These are phyloP conservation scores for Coemansia sp. DNA, from an alignment of 192 early-diverging fungal genomes.

Conservation along the genomic window DNA sequence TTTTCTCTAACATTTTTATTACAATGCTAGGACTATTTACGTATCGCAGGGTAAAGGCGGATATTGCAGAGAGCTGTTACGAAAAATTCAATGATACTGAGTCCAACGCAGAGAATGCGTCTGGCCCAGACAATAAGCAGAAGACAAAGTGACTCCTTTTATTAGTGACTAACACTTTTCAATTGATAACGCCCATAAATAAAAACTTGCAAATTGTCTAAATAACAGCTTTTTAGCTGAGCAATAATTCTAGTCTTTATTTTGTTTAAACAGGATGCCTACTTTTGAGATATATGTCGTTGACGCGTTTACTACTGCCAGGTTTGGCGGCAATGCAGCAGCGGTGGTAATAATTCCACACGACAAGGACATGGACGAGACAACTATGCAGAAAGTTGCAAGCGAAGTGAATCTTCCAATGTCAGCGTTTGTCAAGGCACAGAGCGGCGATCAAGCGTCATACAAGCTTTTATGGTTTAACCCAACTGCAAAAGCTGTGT, in stretches of 20 bases:
- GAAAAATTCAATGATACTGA: neutral
- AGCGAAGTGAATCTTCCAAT: conserved; percentile 46
- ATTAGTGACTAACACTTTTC: neutral
- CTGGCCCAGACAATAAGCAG: neutral
- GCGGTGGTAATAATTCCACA: conserved; percentile 25
- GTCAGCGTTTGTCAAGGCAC: conserved; percentile 42
- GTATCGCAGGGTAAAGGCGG: neutral
- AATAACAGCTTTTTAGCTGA: too few relatives aligned
- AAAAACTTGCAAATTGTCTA: too few relatives aligned
- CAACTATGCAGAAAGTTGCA: conserved; percentile 24
- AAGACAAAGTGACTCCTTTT: neutral
- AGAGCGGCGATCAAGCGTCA: neutral
- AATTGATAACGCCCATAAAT: neutral
- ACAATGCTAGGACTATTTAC: too few relatives aligned
- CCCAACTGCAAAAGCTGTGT: conserved; percentile 12
- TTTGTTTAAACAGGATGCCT: neutral
- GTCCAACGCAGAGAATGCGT: neutral
- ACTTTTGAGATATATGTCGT: conserved; percentile 1
- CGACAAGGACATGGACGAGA: neutral
- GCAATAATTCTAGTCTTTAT: too few relatives aligned
- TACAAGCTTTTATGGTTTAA: conserved; percentile 35
- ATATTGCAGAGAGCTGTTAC: neutral
- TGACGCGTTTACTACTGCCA: conserved; percentile 24
- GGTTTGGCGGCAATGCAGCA: conserved; percentile 36
- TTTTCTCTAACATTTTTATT: neutral